A percentile compares a stretch with the other conserved stretches of the same genome.
Evolutionary conservation across 1,284 basidiomycete genomes (phyloP).

Genomic region (Ustilago vetiveriae): DNA sequence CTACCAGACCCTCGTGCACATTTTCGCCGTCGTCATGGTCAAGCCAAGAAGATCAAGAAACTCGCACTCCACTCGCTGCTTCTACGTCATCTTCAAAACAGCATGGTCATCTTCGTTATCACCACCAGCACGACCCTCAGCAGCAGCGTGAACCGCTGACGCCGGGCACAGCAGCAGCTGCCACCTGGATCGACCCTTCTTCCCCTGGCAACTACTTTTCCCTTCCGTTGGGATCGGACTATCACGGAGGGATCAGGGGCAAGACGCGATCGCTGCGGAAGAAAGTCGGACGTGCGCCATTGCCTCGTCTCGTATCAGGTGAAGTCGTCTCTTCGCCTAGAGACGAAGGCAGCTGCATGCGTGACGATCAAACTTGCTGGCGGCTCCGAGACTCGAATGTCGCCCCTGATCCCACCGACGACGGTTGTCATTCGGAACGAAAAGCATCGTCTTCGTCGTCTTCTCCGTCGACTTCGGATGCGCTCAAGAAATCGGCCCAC

Average conservation of each 20-base stretch:
- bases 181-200: slow-evolving; percentile 46
- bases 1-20: background rate
- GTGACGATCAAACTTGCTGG: background rate
- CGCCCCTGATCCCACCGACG: background rate
- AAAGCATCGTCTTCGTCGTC: background rate
- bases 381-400: too few relatives aligned
- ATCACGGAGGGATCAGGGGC: slow-evolving; percentile 2
- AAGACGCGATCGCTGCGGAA: slow-evolving; percentile 14
- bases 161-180: slow-evolving; percentile 43
- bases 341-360: background rate
- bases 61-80: slow-evolving; percentile 19
- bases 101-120: too few relatives aligned
- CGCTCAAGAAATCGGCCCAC: slow-evolving; percentile 27
- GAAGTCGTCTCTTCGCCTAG: slow-evolving; percentile 21
- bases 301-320: slow-evolving; percentile 25
- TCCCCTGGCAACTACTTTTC: slow-evolving; percentile 45
- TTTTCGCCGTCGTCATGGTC: slow-evolving; percentile 16
- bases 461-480: slow-evolving; percentile 3
- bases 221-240: slow-evolving; percentile 12
- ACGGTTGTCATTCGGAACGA: background rate
- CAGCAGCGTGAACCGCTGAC: slow-evolving; percentile 20
- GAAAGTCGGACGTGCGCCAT: slow-evolving; percentile 17
- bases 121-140: too few relatives aligned
- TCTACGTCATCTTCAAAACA: background rate
- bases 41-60: slow-evolving; percentile 18